Base-by-base conservation (phyloP, 2,329 filamentous ascomycete genomes). In the Colletotrichum sp. region DNA sequence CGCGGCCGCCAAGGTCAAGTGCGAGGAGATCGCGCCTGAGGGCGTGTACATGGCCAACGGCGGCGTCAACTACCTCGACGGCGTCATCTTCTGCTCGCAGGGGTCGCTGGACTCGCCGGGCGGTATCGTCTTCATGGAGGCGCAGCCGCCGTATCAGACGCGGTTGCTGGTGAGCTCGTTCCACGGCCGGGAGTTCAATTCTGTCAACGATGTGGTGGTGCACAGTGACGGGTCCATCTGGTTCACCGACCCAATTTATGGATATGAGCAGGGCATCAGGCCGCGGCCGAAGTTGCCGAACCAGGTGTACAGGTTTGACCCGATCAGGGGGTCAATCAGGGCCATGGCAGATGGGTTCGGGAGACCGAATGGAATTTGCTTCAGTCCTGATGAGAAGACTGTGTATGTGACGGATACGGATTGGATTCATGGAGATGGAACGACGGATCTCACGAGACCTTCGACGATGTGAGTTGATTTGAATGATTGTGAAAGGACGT, bases 171-270 rank as follows among this genome's bases (percentile, higher is more conserved):
- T 87, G 3, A 84, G 79, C 16, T 84, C 83, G 4, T 90, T 85
- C 78, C 79, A 86, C 48, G 86, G 73, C 24, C 56, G 73, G 10
- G 68, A 71, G n/a, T 90, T 90, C 80, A 90, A 89, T 79, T 88
- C 86, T 2, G 81, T 87, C 61, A 89, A 89, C 73, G 88, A 89
- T 71, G 86, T 89, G 7, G 84, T 88, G 7, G 80, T 86, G 9
- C 81, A 84, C 48, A 77, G 75, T 1, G 87, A 89, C 73, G 86
- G 86, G 3, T 82, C 81, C 3, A 82, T 90, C 28, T 89, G 87
- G 87, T 89, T 89, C 77, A 89, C 87, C 0, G 88, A 89, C 77
- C 86, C 87, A 0, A 81, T 83, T 7, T 89, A 90, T 77, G 89
- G 88, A 5, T 85, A 81, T 55, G 84, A 88, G 69, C 87, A 89